Evolutionary conservation across 164 flowering plant genomes (phyloP).

Genomic region (Magnolia kwangsiensis): DNA sequence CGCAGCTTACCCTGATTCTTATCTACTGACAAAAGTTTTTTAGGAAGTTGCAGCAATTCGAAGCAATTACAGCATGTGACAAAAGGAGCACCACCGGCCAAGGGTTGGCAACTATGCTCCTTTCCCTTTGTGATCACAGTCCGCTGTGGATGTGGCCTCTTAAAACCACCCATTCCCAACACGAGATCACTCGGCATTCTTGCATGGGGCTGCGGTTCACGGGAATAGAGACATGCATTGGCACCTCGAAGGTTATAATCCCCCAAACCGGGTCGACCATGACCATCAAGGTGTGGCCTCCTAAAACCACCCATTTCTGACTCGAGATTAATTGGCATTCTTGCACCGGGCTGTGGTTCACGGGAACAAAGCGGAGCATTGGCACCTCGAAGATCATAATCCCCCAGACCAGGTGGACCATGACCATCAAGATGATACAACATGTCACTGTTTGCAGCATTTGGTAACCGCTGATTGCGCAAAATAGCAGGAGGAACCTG

Average conservation of each 20-base stretch:
- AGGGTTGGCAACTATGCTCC: conserved; percentile 39
- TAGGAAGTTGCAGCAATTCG: conserved; percentile 60
- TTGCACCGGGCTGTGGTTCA: conserved; percentile 28
- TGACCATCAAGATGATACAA: conserved; percentile 28
- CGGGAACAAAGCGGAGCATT: conserved; percentile 23
- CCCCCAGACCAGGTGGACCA: conserved; percentile 27
- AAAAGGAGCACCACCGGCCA: conserved; percentile 81
- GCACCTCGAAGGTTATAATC: conserved; percentile 22
- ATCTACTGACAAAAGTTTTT: conserved; percentile 22
- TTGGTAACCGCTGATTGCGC: conserved; percentile 27
- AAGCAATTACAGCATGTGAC: conserved; percentile 66
- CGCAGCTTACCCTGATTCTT: conserved; percentile 41
- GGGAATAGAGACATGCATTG: conserved; percentile 23
- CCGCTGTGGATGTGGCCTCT: conserved; percentile 30
- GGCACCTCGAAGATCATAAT: conserved; percentile 23
- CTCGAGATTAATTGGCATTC: conserved; percentile 46
- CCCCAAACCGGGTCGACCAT: conserved; percentile 28
- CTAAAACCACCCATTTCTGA: conserved; percentile 32
- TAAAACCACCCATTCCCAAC: conserved; percentile 32
- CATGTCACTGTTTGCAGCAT: conserved; percentile 28
- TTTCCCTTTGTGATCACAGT: conserved; percentile 22
- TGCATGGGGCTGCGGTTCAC: conserved; percentile 26
- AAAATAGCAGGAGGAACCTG: conserved; percentile 32
- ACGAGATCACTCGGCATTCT: conserved; percentile 49
- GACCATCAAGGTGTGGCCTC: conserved; percentile 23